Evolutionary conservation across 1,139 yeast species (phyloP).

Genomic region (Yamadazyma kanchanaburiensis): DNA sequence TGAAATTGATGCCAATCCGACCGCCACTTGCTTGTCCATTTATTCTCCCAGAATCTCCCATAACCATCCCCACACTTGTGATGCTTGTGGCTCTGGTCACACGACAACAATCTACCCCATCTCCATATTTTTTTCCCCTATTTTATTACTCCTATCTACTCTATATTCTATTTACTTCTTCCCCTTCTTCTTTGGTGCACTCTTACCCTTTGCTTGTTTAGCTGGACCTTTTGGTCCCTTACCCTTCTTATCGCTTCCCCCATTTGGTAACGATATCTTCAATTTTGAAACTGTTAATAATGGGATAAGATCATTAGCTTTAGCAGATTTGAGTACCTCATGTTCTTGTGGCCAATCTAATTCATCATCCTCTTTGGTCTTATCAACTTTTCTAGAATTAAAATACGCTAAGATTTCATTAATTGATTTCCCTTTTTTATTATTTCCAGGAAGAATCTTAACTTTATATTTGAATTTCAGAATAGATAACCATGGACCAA

Average conservation of each 20-base stretch:
- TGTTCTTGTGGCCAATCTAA: conserved; percentile 73
- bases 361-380: conserved; percentile 45
- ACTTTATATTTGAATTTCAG: conserved; percentile 76
- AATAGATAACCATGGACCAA: conserved; percentile 90
- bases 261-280: conserved; percentile 32
- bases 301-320: conserved; percentile 46
- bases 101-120: too few species aligned
- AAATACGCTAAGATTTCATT: conserved; percentile 65
- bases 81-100: too few species aligned
- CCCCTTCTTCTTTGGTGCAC: conserved; percentile 5
- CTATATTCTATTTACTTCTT: conserved; percentile 2
- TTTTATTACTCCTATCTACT: neutral
- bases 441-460: conserved; percentile 81
- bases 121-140: too few species aligned
- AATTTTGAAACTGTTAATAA: conserved; percentile 39
- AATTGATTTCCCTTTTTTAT: conserved; percentile 86
- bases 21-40: too few species aligned
- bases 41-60: too few species aligned
- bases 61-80: too few species aligned
- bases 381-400: conserved; percentile 53
- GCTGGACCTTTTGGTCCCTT: neutral
- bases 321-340: conserved; percentile 53
- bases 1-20: too few species aligned
- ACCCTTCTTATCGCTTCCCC: conserved; percentile 6
- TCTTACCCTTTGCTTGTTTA: conserved; percentile 1